Evolutionary conservation across 495 filamentous ascomycete species (phyloP), one percentile per base, ranked within the genome.

Genomic region (Extremus antarcticus): DNA sequence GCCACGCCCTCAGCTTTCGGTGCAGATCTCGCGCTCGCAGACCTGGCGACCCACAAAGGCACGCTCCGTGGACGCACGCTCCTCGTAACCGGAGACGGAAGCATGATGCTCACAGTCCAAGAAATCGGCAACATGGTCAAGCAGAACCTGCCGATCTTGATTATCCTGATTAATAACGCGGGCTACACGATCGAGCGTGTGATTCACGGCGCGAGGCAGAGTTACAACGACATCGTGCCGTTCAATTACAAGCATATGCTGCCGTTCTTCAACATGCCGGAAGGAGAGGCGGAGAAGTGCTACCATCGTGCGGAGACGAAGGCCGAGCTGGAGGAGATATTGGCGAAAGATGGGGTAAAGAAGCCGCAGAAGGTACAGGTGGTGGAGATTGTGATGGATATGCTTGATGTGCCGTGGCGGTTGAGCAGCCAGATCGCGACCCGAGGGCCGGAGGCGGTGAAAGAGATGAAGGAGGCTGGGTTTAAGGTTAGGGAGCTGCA

Each of bases 181-280:
- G 70, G 70, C 7, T 72, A 72, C 49, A 71, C 70, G 9, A 61
- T 71, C 46, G 70, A 72, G 65, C 54, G 70, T 0, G 50, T 69
- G 21, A 72, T 72, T 41, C 69, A 70, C 58, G 70, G 70, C 10
- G 65, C 66, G 20, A 25, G 43, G n/a, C 57, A 66, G 46, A 51
- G 59, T 7, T 72, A 72, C 61, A 72, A 72, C 58, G 68, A 69
- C 55, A 72, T 71, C 53, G 59, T 61, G 11, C 65, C 65, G 13
- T 68, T 62, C 25, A 47, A 62, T 21, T 72, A 70, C 61, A 43
- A 46, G 3, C 63, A 67, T 39, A 59, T 70, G 43, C 63, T 72
- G 11, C 68, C 56, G 8, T 66, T 72, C 41, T 72, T 65, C 63
- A 43, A 55, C 20, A 65, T 68, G 57, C 3, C 39, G 0, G 57